A percentile compares a stretch with the other conserved stretches of the same genome.
phyloP scores from a whole-genome alignment of 345 rosid species.

The Cardamine chenopodiifolia region DNA sequence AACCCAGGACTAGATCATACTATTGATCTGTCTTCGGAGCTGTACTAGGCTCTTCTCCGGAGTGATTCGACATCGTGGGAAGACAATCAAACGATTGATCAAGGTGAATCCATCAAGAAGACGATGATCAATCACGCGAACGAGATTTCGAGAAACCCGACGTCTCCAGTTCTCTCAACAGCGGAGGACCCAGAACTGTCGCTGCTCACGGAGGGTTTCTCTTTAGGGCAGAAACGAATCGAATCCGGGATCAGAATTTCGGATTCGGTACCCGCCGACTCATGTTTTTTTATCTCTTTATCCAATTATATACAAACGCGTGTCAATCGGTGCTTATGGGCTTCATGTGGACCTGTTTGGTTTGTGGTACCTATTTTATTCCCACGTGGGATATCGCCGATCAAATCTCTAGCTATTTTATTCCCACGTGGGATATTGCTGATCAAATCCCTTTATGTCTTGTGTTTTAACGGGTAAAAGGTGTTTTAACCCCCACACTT shows the following conservation, averaged over 20 bases:
- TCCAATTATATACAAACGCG: slow-evolving; percentile 7
- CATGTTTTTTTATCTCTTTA: background rate
- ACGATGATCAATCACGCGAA: background rate
- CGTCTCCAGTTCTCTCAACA: too few species aligned
- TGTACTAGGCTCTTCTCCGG: slow-evolving; percentile 61
- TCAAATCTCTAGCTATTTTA: too few species aligned
- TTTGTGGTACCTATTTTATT: slow-evolving; percentile 31
- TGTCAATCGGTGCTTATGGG: background rate
- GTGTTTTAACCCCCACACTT: too few species aligned
- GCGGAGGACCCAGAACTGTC: too few species aligned
- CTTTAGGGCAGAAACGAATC: slow-evolving; percentile 28
- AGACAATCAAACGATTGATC: slow-evolving; percentile 17
- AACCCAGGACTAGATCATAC: slow-evolving; percentile 74
- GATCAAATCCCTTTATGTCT: too few species aligned
- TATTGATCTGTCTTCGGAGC: slow-evolving; percentile 79
- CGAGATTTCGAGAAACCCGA: too few species aligned
- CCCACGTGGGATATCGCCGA: too few species aligned
- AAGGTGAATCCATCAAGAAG: slow-evolving; percentile 16
- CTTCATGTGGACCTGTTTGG: slow-evolving; percentile 19
- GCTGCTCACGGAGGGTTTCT: slow-evolving; percentile 35
- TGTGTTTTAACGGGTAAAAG: too few species aligned
- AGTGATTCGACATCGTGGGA: slow-evolving; percentile 58
- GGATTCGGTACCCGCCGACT: slow-evolving; percentile 29
- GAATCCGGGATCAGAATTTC: slow-evolving; percentile 26
- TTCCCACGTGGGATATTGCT: too few species aligned